Evolutionary conservation across 257 asterid genomes (phyloP).

Genomic region (Salvia hispanica): DNA sequence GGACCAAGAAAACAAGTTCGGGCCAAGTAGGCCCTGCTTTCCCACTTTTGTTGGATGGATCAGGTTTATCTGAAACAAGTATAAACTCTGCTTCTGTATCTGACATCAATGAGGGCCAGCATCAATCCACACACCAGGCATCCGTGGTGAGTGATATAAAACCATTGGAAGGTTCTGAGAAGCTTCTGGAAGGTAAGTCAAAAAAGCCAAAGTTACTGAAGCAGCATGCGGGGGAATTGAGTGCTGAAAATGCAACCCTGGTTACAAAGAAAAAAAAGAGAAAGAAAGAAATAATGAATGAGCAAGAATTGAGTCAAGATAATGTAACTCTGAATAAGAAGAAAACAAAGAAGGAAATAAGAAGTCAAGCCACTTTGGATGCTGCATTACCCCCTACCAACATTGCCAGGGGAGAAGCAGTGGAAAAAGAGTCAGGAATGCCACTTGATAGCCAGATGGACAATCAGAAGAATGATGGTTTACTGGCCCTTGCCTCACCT

Average conservation of each 20-base stretch:
- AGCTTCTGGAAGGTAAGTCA: slow-evolving; percentile 39
- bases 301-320: slow-evolving; percentile 34
- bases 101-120: slow-evolving; percentile 35
- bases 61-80: slow-evolving; percentile 37
- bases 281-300: slow-evolving; percentile 43
- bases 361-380: slow-evolving; percentile 31
- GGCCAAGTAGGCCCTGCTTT: slow-evolving; percentile 41
- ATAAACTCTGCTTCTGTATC: slow-evolving; percentile 20
- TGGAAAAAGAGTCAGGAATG: slow-evolving; percentile 36
- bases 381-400: slow-evolving; percentile 32
- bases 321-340: slow-evolving; percentile 43
- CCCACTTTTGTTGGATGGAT: slow-evolving; percentile 42
- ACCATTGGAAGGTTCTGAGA: slow-evolving; percentile 44
- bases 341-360: slow-evolving; percentile 43
- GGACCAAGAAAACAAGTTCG: slow-evolving; percentile 43
- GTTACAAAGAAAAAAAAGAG: slow-evolving; percentile 52
- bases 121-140: slow-evolving; percentile 26
- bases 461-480: slow-evolving; percentile 31
- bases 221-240: slow-evolving; percentile 52
- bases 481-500: slow-evolving; percentile 28
- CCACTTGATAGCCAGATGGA: slow-evolving; percentile 33
- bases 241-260: slow-evolving; percentile 41
- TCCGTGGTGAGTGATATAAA: slow-evolving; percentile 31
- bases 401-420: slow-evolving; percentile 32
- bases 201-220: slow-evolving; percentile 58